Base-by-base conservation (phyloP, 331 rosid species). In the Dryas integrifolia region DNA sequence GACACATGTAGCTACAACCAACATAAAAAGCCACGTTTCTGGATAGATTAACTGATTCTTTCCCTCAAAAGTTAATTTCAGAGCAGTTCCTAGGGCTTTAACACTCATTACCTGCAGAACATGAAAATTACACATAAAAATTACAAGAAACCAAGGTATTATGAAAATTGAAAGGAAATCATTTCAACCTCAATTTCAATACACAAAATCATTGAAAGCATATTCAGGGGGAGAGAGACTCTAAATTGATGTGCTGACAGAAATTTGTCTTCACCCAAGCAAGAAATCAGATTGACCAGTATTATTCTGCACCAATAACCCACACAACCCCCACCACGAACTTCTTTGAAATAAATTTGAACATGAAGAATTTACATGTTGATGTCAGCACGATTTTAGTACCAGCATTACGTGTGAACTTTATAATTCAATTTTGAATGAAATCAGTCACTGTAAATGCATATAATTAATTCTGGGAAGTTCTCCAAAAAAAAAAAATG, bases 91-190 rank as follows among this genome's bases (percentile, higher is more conserved):
- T 52, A 92, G 84, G 85, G 98, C 98, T 79, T 92, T 92, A 71
- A 92, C 96, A 79, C 98, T 90, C 98, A 92, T 90, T 73, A 92
- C 98, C 98, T 92, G 88, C 75, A 83, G 51, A 56, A 47, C 15
- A 48, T 30, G 65, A 51, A 38, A 58, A 55, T 48, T 24, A 62
- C 61, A 18, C 47, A 45, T 6, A 65, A n/a, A n/a, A 10, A 80
- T 55, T 26, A 59, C 46, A n/a, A 38, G 10, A 52, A 13, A 73
- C 24, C 45, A 63, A 47, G 16, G 7, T 16, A 76, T 57, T 46
- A 48, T 65, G 72, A 50, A 67, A 59, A 75, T 16, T 41, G 39
- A 44, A 67, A 38, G 12, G 47, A 40, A 26, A 44, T 2, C 10
- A 47, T 47, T 9, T 47, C 12, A 47, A 47, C 4, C 51, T 14